These are phyloP conservation scores for Apostasia ramifera DNA, from an alignment of 106 monocot species.

Conservation along the genomic window DNA sequence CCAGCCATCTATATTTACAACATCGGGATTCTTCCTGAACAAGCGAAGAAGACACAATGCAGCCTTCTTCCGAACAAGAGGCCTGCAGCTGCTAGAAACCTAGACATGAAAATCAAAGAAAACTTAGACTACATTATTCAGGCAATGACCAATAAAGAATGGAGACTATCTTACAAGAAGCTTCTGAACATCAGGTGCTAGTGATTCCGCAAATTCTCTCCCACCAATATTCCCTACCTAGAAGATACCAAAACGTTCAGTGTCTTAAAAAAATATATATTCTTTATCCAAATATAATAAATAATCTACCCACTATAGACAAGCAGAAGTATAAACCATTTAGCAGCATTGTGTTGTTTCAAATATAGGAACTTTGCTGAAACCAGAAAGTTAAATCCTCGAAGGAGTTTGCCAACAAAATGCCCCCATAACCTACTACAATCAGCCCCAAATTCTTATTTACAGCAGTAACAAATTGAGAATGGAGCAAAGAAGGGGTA, in stretches of 20 bases:
- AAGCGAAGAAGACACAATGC: slow-evolving; percentile 95
- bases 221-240: slow-evolving; percentile 97
- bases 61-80: slow-evolving; percentile 96
- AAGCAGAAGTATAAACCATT: too few species aligned
- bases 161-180: slow-evolving; percentile 63
- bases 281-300: too few species aligned
- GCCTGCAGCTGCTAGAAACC: slow-evolving; percentile 95
- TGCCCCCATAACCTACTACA: too few species aligned
- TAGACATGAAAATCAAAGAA: slow-evolving; percentile 19
- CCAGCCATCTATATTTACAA: slow-evolving; percentile 98
- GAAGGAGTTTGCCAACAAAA: too few species aligned
- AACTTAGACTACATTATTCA: slow-evolving; percentile 5
- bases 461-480: too few species aligned
- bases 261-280: too few species aligned
- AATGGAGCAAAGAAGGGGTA: too few species aligned
- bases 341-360: too few species aligned
- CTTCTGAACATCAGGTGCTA: slow-evolving; percentile 95
- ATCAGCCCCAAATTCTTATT: too few species aligned
- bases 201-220: slow-evolving; percentile 91
- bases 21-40: slow-evolving; percentile 93
- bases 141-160: not conserved
- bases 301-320: too few species aligned
- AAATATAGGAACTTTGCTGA: too few species aligned
- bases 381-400: too few species aligned
- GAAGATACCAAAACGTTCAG: slow-evolving; percentile 1